Evolutionary conservation across 768 basidiomycete genomes (phyloP), one percentile per base, ranked within the genome.

Genomic region (Suillus tomentosus): DNA sequence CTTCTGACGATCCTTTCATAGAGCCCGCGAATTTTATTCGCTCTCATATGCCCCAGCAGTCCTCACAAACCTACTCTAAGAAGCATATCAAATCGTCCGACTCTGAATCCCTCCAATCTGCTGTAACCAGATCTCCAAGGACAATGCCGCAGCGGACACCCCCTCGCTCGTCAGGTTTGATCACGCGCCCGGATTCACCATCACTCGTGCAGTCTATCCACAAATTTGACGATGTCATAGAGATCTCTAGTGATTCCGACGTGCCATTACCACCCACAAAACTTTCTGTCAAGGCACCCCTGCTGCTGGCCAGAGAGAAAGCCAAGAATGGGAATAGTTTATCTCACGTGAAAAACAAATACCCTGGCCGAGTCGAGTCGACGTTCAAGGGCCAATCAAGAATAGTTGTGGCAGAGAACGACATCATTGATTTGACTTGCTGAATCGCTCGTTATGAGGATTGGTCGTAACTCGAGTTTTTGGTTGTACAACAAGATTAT

Each of bases 381-480:
- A 42, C 17, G 24, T 42, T 1, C 17, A 42, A 19, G n/a, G 10
- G 56, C 17, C 40, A 27, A 27, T 24, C 24, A 42, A 42, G 17
- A 37, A 24, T 7, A 5, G 39, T 40, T 1, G 15, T 53, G 5
- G 27, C 43, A 37, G 43, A 42, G 58, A 61, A 70, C 9, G 75
- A 79, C 31, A 64, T 82, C n/a, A 82, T 81, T 37, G 81, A 81
- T 73, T 70, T 81, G 17, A 81, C 81, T 7, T 81, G 67, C 72
- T 65, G 53, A 59, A 6, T 65, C 13, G 9, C 54, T 15, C 39
- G 10, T 10, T 11, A 19, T 15, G 39, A 8, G 24, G 27, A 22
- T 24, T 15, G 24, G 24, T 24, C 8, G 22, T 27, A 8, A 27
- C 2, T 39, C 24, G 24, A 15, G 4, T 7, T 39, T 53, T 56